Evolutionary conservation across 495 filamentous ascomycete genomes (phyloP).

Genomic region (Parathielavia hyrcaniae): DNA sequence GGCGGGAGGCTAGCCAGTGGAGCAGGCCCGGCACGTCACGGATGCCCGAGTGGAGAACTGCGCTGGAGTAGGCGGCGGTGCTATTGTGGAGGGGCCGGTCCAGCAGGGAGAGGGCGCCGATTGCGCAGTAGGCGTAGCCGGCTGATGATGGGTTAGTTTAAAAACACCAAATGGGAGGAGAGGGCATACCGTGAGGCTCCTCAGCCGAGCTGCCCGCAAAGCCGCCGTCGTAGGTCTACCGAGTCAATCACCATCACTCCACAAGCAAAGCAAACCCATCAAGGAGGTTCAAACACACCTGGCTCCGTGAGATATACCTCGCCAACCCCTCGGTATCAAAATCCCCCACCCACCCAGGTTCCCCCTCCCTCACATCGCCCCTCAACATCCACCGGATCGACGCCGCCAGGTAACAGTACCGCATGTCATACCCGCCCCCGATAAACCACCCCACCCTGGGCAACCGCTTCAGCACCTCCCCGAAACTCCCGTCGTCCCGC

Average conservation of each 20-base stretch:
- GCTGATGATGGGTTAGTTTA: slow-evolving; percentile 42
- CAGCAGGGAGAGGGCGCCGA: slow-evolving; percentile 67
- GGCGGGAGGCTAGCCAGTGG: slow-evolving; percentile 55
- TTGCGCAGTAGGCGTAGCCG: slow-evolving; percentile 81
- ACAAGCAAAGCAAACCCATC: background rate
- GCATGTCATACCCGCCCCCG: slow-evolving; percentile 72
- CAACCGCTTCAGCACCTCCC: slow-evolving; percentile 60
- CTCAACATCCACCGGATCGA: slow-evolving; percentile 77
- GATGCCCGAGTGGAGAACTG: slow-evolving; percentile 33
- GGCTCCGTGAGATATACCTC: slow-evolving; percentile 57
- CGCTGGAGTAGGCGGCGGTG: slow-evolving; percentile 27
- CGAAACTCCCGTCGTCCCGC: slow-evolving; percentile 82
- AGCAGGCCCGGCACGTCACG: slow-evolving; percentile 32
- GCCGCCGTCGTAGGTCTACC: slow-evolving; percentile 85
- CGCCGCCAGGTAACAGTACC: slow-evolving; percentile 78
- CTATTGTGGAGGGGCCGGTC: slow-evolving; percentile 41
- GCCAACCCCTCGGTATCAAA: slow-evolving; percentile 67
- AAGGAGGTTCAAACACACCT: slow-evolving; percentile 21
- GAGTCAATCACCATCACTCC: background rate
- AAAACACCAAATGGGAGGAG: too few relatives aligned
- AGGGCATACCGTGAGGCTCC: slow-evolving; percentile 74
- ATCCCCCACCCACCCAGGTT: slow-evolving; percentile 56
- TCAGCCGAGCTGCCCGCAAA: slow-evolving; percentile 73
- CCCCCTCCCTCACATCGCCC: slow-evolving; percentile 47
- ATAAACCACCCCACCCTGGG: slow-evolving; percentile 45